These are phyloP conservation scores for Trypanosomatidae sp. DNA, from an alignment of 208 protist species.

Conservation along the genomic window DNA sequence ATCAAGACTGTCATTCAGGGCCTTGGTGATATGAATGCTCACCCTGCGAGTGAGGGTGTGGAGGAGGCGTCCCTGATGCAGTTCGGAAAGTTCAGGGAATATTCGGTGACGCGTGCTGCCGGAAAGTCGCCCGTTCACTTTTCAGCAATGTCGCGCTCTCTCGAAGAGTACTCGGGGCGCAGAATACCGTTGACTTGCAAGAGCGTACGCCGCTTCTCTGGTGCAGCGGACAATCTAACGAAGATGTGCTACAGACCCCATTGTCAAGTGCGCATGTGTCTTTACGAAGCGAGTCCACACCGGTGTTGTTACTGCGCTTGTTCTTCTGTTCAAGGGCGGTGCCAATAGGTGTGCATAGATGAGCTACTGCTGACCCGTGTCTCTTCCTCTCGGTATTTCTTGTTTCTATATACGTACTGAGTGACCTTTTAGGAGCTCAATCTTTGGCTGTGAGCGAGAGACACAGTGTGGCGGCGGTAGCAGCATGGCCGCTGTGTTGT, in stretches of 20 bases:
- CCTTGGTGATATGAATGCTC: conserved; percentile 42
- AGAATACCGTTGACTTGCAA: background rate
- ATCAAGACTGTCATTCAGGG: conserved; percentile 48
- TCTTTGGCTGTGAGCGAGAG: background rate
- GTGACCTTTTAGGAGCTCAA: background rate
- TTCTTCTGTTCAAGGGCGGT: background rate
- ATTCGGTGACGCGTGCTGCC: conserved; percentile 18
- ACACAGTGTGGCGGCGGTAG: background rate
- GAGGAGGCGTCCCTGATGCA: conserved; percentile 29
- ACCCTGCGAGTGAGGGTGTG: conserved; percentile 54
- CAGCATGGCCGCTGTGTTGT: background rate
- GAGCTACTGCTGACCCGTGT: background rate
- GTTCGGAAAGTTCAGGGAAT: conserved; percentile 16
- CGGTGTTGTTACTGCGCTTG: background rate
- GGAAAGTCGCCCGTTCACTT: conserved; percentile 13
- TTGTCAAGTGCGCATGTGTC: no score
- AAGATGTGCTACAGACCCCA: no score
- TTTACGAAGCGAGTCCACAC: background rate
- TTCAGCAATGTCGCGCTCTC: background rate
- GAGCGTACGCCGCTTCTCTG: background rate
- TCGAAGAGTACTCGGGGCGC: background rate
- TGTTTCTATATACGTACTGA: background rate
- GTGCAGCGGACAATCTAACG: no score
- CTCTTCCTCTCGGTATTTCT: background rate
- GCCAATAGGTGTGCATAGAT: background rate